Base-by-base conservation (phyloP, 1,284 basidiomycete species). In the Austroboletus niveus region DNA sequence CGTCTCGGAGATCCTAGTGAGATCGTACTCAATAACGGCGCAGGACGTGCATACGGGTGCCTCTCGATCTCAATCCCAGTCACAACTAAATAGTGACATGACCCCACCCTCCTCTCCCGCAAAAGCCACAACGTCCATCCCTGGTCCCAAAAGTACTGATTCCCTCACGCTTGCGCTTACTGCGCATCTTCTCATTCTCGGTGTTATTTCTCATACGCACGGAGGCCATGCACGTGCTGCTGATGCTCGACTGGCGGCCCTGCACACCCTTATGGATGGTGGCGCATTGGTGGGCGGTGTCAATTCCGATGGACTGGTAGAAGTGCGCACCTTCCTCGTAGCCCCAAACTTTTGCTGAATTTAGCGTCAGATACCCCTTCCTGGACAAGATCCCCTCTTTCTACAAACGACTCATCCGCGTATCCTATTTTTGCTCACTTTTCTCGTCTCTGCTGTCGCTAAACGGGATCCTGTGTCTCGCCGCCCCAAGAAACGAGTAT, bases 391-490 rank as follows among this genome's bases (percentile, higher is more conserved):
- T 8, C 74, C 82, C 1, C 69, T 89, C 0, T 66, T 72, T 44
- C 59, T 89, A 3, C 80, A 80, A 46, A 75, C 76, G 2, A 88
- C 86, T 5, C 86, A 87, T 57, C 87, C 88, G 0, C 77, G 82
- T 3, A 67, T 84, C 6, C 61, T 89, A 0, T 83, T 81, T 54
- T 65, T 80, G 17, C 72, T 89, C 6, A 81, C 79, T 0, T 89
- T 85, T 64, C 76, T 89, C 8, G 70, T 87, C 27, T 85, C 81
- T 56, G 77, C 78, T 10, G 69, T 80, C 1, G 78, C 85, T 1
- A 87, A 87, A 60, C 79, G 84, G 12, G 87, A 90, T 60, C 78
- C 83, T 0, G 79, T 85, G 0, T 88, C 87, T 32, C 74, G 86
- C 17, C 84, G 80, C 52, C 87, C 87, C 4, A 86, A 85, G 67